A percentile compares a stretch with the other conserved stretches of the same genome.
phyloP scores from a whole-genome alignment of 352 stramenopile genomes.

The Phytophthora sp. region DNA sequence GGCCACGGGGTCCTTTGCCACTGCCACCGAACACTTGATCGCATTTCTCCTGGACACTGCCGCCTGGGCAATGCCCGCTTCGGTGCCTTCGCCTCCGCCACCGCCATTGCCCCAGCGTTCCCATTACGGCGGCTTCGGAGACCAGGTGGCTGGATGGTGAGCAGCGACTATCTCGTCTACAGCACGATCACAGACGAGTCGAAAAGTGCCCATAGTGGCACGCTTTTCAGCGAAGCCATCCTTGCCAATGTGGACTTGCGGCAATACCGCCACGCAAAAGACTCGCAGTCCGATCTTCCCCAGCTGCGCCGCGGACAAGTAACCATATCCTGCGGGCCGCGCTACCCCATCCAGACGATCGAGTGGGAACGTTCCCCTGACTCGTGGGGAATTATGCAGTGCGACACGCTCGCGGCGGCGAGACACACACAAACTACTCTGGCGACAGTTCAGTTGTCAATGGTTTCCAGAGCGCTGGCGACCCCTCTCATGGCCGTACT shows the following conservation, averaged over 20 bases:
- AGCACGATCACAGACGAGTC: neutral
- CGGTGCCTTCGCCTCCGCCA: too few species aligned
- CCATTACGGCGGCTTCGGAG: slow-evolving; percentile 10
- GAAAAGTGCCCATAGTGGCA: slow-evolving; percentile 17
- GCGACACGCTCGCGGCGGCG: slow-evolving; percentile 18
- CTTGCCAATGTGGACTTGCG: slow-evolving; percentile 10
- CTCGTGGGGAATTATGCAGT: slow-evolving; percentile 27
- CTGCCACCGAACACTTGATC: slow-evolving; percentile 21
- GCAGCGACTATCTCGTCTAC: neutral
- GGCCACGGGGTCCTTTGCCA: slow-evolving; percentile 12
- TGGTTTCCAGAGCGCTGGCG: slow-evolving; percentile 13
- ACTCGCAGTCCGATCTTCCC: neutral
- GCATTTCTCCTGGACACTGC: too few species aligned
- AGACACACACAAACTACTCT: slow-evolving; percentile 31
- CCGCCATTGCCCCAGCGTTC: neutral
- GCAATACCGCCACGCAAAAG: neutral
- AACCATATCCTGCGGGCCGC: neutral
- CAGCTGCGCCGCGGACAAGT: neutral
- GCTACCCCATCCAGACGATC: neutral
- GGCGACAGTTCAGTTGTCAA: slow-evolving; percentile 32
- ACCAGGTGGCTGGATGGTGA: neutral
- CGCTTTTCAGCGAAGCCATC: slow-evolving; percentile 26
- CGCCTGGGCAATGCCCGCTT: too few species aligned
- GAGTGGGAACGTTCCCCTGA: slow-evolving; percentile 1
- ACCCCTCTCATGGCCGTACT: too few species aligned